A percentile compares a stretch with the other conserved stretches of the same genome.
Evolutionary conservation across 2,329 filamentous ascomycete species (phyloP).

Genomic region (Coniella vitis): DNA sequence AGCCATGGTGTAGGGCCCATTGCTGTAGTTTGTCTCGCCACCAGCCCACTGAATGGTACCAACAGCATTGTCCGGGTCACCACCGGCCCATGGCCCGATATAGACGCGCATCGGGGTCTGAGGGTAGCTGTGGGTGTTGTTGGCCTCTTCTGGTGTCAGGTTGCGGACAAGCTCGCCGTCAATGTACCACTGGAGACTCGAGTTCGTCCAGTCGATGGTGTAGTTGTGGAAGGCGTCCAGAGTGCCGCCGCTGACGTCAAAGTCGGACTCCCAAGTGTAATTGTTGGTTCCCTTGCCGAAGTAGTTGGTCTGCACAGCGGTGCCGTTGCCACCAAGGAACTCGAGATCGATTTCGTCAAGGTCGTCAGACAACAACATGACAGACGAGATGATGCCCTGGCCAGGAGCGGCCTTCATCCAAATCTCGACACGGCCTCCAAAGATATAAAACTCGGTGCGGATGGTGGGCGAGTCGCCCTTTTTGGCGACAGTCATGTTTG

Average conservation of each 20-base stretch:
- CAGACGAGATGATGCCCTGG: conserved; percentile 69
- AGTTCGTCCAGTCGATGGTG: conserved; percentile 65
- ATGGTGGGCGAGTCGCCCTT: conserved; percentile 73
- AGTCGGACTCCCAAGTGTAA: conserved; percentile 55
- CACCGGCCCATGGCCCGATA: conserved; percentile 60
- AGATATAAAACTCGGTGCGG: conserved; percentile 74
- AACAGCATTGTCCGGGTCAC: conserved; percentile 46
- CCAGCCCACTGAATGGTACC: conserved; percentile 65
- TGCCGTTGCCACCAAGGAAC: conserved; percentile 62
- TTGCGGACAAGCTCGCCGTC: conserved; percentile 61
- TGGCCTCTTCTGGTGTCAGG: conserved; percentile 53
- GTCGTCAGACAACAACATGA: conserved; percentile 78
- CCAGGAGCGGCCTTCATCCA: conserved; percentile 70
- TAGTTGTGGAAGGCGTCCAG: conserved; percentile 66
- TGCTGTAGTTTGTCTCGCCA: conserved; percentile 57
- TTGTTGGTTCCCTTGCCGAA: conserved; percentile 68
- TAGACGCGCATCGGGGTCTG: conserved; percentile 71
- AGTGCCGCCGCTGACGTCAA: conserved; percentile 46
- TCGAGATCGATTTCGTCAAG: conserved; percentile 88
- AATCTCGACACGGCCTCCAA: conserved; percentile 75
- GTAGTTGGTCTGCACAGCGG: conserved; percentile 64
- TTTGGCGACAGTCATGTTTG: conserved; percentile 63
- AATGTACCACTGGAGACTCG: conserved; percentile 60
- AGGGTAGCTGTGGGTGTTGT: conserved; percentile 58
- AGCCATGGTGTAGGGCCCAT: conserved; percentile 67